Evolutionary conservation across 495 filamentous ascomycete genomes (phyloP), one percentile per base, ranked within the genome.

Genomic region (Haplographium delicatum): DNA sequence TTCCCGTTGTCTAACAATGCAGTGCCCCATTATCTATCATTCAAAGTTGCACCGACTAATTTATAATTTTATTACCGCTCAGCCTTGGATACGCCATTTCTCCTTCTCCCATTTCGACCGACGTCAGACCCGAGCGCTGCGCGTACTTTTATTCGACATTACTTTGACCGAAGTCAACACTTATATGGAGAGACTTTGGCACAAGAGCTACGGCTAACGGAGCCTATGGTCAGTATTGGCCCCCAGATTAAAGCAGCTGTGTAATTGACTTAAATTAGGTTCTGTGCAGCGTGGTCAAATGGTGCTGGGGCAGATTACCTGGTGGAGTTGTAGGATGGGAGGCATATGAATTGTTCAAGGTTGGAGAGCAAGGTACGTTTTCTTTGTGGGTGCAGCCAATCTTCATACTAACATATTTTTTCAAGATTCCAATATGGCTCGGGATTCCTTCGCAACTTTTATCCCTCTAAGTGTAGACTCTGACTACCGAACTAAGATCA

Each of bases 261-360:
- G 33, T 22, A 31, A 50, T 46, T 35, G 53, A 43, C 25, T 7
- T n/a, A 6, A 31, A n/a, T 31, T 59, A 95, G 90, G 91, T 95
- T 47, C 74, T 98, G 38, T 89, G 88, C 56, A 91, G 90, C 61
- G 89, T 96, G 25, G 71, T 96, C 56, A 98, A 97, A 74, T 98
- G 93, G 93, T 96, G 93, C 66, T 98, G 93, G 93, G 90, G 88
- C 67, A 79, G 93, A 74, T 72, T 98, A 30, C 81, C 85, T 30
- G 90, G 91, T 42, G 93, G 93, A 59, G 82, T 98, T 10, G 91
- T 98, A 40, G 88, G 88, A 44, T 97, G 94, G 94, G 89, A 96
- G 54, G 89, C 88, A 22, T 98, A 98, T 61, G 90, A 97, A 56
- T 72, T 96, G 13, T 98, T 98, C 74, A 88, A 84, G 63, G 85